Evolutionary conservation across 257 asterid genomes (phyloP).

Genomic region (Coffea canephora): DNA sequence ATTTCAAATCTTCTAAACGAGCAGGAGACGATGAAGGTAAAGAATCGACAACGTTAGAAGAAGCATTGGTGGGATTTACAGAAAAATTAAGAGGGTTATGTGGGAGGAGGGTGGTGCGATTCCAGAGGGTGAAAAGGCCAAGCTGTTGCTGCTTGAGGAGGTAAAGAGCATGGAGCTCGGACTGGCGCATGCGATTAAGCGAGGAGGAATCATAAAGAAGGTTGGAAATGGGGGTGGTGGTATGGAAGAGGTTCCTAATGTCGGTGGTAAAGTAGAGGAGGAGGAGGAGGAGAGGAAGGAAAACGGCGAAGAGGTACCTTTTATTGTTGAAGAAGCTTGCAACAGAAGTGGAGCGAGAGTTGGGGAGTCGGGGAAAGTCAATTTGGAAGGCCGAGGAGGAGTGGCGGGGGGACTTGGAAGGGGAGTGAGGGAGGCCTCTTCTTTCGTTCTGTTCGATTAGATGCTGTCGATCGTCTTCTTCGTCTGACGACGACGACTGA

Average conservation of each 20-base stretch:
- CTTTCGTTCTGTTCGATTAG: conserved; percentile 59
- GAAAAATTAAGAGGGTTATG: conserved; percentile 15
- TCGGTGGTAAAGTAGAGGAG: conserved; percentile 61
- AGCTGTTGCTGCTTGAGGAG: conserved; percentile 75
- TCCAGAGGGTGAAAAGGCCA: conserved; percentile 71
- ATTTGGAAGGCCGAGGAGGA: conserved; percentile 29
- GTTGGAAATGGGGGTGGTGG: conserved; percentile 45
- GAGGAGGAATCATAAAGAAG: conserved; percentile 28
- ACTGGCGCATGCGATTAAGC: conserved; percentile 69
- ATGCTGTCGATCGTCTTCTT: conserved; percentile 75
- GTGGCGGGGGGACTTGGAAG: conserved; percentile 29
- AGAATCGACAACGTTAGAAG: background rate
- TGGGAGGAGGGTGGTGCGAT: conserved; percentile 34
- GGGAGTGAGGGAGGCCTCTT: conserved; percentile 32
- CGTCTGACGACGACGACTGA: conserved; percentile 59
- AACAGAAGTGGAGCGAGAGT: conserved; percentile 19
- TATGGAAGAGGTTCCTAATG: conserved; percentile 46
- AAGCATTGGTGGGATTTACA: conserved; percentile 20
- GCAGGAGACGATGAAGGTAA: conserved; percentile 19
- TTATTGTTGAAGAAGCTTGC: conserved; percentile 31
- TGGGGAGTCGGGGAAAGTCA: conserved; percentile 41
- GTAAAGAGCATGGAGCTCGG: conserved; percentile 69
- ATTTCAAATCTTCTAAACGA: conserved; percentile 46
- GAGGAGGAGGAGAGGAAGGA: conserved; percentile 53
- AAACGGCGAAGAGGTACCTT: conserved; percentile 57